A percentile compares a stretch with the other conserved stretches of the same genome.
phyloP scores from a whole-genome alignment of 768 basidiomycete species.

The Candolleomyces aberdarensis region DNA sequence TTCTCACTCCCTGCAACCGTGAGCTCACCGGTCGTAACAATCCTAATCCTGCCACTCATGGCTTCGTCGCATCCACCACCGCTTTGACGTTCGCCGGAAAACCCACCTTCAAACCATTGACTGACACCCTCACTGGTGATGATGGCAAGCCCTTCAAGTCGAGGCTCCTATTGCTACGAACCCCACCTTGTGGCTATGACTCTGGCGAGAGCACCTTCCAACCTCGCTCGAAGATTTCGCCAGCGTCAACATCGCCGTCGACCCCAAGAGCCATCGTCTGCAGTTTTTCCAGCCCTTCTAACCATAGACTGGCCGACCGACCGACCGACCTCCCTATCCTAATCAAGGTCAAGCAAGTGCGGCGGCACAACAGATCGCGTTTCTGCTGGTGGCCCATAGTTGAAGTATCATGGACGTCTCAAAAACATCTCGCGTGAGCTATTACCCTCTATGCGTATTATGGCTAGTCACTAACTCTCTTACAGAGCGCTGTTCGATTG shows the following conservation, averaged over 20 bases:
- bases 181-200: slow-evolving; percentile 94
- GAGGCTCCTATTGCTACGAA: slow-evolving; percentile 82
- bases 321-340: slow-evolving; percentile 89
- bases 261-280: slow-evolving; percentile 70
- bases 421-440: slow-evolving; percentile 92
- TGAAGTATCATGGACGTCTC: slow-evolving; percentile 99
- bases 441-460: no score
- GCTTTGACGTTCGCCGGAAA: slow-evolving; percentile 94
- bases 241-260: slow-evolving; percentile 76
- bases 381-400: slow-evolving; percentile 96
- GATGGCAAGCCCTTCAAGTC: slow-evolving; percentile 98
- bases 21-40: slow-evolving; percentile 99
- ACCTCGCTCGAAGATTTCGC: slow-evolving; percentile 85
- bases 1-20: slow-evolving; percentile 99
- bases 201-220: slow-evolving; percentile 98
- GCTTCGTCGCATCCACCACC: slow-evolving; percentile 95
- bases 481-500: slow-evolving; percentile 93
- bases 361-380: slow-evolving; percentile 99
- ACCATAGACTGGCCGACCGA: slow-evolving; percentile 88
- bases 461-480: slow-evolving; percentile 7
- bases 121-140: slow-evolving; percentile 80
- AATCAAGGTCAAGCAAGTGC: slow-evolving; percentile 99
- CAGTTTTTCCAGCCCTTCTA: slow-evolving; percentile 83
- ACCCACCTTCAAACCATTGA: slow-evolving; percentile 95
- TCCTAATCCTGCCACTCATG: slow-evolving; percentile 98